phyloP scores from a whole-genome alignment of 2,329 filamentous ascomycete genomes.

The Alternaria hordeiaustralica region DNA sequence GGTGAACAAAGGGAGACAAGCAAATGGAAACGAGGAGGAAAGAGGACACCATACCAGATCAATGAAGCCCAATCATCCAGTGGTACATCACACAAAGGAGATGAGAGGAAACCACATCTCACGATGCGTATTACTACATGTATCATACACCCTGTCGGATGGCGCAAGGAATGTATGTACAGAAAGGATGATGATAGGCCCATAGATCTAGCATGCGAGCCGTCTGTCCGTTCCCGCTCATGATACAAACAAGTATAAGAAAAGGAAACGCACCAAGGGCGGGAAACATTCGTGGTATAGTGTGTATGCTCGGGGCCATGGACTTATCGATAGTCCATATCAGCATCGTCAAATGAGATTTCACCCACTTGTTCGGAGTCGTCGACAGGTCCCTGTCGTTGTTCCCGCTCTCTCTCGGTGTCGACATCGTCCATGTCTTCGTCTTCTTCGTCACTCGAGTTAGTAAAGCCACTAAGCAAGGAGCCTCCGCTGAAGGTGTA shows the following conservation, averaged over 20 bases:
- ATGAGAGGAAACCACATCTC: slow-evolving; percentile 21
- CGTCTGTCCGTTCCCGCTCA: slow-evolving; percentile 8
- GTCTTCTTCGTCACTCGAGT: slow-evolving; percentile 94
- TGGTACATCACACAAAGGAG: slow-evolving; percentile 17
- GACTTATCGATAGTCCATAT: slow-evolving; percentile 65
- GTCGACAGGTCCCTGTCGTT: slow-evolving; percentile 53
- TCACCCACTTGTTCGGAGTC: slow-evolving; percentile 72
- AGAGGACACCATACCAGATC: slow-evolving; percentile 3
- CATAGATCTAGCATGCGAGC: slow-evolving; percentile 12
- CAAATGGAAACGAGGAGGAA: not conserved
- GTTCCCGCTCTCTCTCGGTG: slow-evolving; percentile 64
- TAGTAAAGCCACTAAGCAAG: slow-evolving; percentile 88
- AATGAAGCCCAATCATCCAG: slow-evolving; percentile 10
- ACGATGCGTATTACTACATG: slow-evolving; percentile 42
- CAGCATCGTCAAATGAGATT: slow-evolving; percentile 67
- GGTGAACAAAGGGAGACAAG: not conserved
- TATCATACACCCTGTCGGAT: slow-evolving; percentile 33
- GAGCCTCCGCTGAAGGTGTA: slow-evolving; percentile 77
- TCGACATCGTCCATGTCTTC: slow-evolving; percentile 90
- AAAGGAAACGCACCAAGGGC: slow-evolving; percentile 50
- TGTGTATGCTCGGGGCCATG: slow-evolving; percentile 27
- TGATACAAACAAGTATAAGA: slow-evolving; percentile 19
- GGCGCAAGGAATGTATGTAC: slow-evolving; percentile 36
- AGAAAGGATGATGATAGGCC: slow-evolving; percentile 18
- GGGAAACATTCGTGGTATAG: slow-evolving; percentile 40